Evolutionary conservation across 164 flowering plant genomes (phyloP), one percentile per base, ranked within the genome.

Genomic region (Vitis labrusca): DNA sequence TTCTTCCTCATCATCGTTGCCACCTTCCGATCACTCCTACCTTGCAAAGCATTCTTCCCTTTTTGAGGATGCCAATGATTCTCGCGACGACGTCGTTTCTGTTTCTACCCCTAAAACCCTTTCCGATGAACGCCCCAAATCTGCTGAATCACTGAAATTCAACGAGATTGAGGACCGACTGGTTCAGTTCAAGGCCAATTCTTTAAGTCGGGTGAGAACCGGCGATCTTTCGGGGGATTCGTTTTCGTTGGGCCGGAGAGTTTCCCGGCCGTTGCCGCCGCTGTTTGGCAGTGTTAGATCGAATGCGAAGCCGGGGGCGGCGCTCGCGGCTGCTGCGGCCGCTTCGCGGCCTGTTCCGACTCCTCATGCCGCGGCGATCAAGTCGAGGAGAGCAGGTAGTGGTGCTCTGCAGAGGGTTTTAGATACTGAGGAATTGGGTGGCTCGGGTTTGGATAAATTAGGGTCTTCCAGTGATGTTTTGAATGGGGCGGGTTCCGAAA

Each of bases 311-410:
- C 99, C 99, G 2, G 99, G 99, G 9, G 99, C 93, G n/a, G 99
- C 99, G 0, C 85, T 95, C 32, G 99, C 99, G 3, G 99, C 99
- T 0, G 99, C 99, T 0, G 91, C 87, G 0, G 99, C 99, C 0
- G 98, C 99, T 10, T 88, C 99, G 3, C 81, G 98, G 16, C 72
- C 88, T 3, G 59, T 85, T 15, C 97, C 94, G 8, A 81, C 92
- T 5, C 94, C 95, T 8, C 91, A 88, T 68, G 98, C 97, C 0
- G 87, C 93, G 0, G 97, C 97, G 9, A 87, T 92, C 68, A 92
- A 92, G 83, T 85, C 83, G 57, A 77, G 94, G 76, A 85, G 96
- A 76, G 87, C 88, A 1, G 66, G 65, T 1, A 63, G 67, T 64
- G 76, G 58, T 50, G 14, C 16, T 44, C 10, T 65, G 44, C 74